Conservation (phyloP, 73 alveolate species). For the Paramecium primaurelia region DNA sequence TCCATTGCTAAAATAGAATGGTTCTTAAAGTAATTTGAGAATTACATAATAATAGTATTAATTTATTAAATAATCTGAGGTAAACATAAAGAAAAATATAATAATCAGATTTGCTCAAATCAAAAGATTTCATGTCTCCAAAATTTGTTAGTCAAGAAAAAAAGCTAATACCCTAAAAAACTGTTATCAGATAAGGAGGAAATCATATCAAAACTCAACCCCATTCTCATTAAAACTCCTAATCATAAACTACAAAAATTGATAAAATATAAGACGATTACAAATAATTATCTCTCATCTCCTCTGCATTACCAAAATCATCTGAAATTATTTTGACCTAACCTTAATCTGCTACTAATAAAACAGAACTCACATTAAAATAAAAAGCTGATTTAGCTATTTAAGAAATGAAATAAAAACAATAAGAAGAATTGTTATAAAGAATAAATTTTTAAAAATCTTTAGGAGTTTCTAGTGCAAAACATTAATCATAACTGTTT, state of each 20-base stretch:
- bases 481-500: background rate
- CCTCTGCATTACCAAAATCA: background rate
- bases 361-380: conserved; percentile 4
- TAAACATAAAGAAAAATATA: conserved; percentile 22
- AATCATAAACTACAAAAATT: background rate
- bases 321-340: background rate
- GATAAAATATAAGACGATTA: background rate
- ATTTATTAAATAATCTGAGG: background rate
- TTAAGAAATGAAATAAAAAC: background rate
- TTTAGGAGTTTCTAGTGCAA: background rate
- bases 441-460: conserved; percentile 12
- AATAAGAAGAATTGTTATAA: background rate
- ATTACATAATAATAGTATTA: background rate
- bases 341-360: background rate
- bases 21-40: background rate
- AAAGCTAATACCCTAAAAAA: background rate
- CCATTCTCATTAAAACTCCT: conserved; percentile 8
- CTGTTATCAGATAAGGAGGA: background rate
- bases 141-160: conserved; percentile 35
- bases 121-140: conserved; percentile 45
- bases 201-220: conserved; percentile 27
- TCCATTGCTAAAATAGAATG: background rate
- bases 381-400: conserved; percentile 7
- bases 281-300: background rate
- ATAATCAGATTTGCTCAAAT: conserved; percentile 2